Conservation (phyloP, 495 filamentous ascomycete species). For the Durotheca rogersii region DNA sequence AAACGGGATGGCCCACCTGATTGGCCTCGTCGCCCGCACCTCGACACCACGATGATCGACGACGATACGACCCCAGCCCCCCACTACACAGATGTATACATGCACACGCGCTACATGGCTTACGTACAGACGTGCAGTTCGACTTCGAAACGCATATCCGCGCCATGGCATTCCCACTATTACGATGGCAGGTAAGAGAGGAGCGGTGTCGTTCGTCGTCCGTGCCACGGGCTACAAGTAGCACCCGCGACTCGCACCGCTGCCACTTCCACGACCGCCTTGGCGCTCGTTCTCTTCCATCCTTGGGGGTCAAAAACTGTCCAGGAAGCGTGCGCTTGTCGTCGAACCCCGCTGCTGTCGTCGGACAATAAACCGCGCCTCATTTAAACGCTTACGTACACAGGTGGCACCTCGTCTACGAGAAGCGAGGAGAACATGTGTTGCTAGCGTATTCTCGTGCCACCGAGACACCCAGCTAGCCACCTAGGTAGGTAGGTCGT, state of each 20-base stretch:
- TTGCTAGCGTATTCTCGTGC: slow-evolving; percentile 1
- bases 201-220: not conserved
- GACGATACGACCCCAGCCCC: slow-evolving; percentile 9
- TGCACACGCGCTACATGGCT: not conserved
- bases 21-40: slow-evolving; percentile 2
- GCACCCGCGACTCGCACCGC: no score
- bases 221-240: not conserved
- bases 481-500: no score
- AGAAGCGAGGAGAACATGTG: not conserved
- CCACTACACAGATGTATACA: slow-evolving; percentile 18
- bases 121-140: not conserved
- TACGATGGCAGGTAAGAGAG: not conserved
- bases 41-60: slow-evolving; percentile 22
- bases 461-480: not conserved
- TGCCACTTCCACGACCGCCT: slow-evolving; percentile 8
- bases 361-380: no score
- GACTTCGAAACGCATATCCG: slow-evolving; percentile 5
- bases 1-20: slow-evolving; percentile 2
- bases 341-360: no score
- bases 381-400: no score
- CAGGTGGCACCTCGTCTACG: not conserved
- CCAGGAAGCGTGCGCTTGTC: no score
- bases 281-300: slow-evolving; percentile 6
- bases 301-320: not conserved
- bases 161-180: slow-evolving; percentile 2